phyloP scores from a whole-genome alignment of 1,284 basidiomycete species.

The Sanghuangporus baumii region DNA sequence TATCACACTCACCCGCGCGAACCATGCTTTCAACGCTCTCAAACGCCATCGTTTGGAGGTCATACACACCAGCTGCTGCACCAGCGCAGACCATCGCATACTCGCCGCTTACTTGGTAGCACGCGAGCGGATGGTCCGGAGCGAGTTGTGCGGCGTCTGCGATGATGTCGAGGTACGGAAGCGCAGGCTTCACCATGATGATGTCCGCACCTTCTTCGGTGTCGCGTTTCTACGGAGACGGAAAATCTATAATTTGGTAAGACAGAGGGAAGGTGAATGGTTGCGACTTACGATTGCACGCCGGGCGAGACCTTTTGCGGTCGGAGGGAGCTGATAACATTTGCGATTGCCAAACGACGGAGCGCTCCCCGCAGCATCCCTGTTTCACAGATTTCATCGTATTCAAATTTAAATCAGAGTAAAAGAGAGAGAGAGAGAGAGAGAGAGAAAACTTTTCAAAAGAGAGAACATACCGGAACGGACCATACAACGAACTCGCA shows the following conservation, averaged over 20 bases:
- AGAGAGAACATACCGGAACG: slow-evolving; percentile 67
- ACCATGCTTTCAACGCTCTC: slow-evolving; percentile 89
- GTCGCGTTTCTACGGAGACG: slow-evolving; percentile 69
- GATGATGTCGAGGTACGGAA: slow-evolving; percentile 97
- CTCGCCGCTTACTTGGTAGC: slow-evolving; percentile 96
- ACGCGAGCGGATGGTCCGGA: slow-evolving; percentile 85
- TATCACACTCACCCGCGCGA: slow-evolving; percentile 60
- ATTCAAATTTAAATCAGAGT: background rate
- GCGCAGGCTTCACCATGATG: slow-evolving; percentile 96
- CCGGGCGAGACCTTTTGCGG: slow-evolving; percentile 85
- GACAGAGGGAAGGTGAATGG: background rate
- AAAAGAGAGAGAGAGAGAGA: background rate
- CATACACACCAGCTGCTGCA: slow-evolving; percentile 89
- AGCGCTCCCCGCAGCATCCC: slow-evolving; percentile 93
- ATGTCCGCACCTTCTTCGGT: slow-evolving; percentile 94
- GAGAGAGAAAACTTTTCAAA: background rate
- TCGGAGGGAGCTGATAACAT: slow-evolving; percentile 94
- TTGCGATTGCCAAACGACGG: slow-evolving; percentile 94
- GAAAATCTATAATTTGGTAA: background rate
- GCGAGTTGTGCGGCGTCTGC: slow-evolving; percentile 82
- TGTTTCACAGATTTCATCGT: slow-evolving; percentile 27
- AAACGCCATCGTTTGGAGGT: slow-evolving; percentile 88
- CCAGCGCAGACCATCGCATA: slow-evolving; percentile 97
- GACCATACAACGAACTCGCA: slow-evolving; percentile 93
- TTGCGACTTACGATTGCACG: slow-evolving; percentile 77